Evolutionary conservation across 2,329 filamentous ascomycete species (phyloP).

Genomic region (Podosphaera leucotricha): DNA sequence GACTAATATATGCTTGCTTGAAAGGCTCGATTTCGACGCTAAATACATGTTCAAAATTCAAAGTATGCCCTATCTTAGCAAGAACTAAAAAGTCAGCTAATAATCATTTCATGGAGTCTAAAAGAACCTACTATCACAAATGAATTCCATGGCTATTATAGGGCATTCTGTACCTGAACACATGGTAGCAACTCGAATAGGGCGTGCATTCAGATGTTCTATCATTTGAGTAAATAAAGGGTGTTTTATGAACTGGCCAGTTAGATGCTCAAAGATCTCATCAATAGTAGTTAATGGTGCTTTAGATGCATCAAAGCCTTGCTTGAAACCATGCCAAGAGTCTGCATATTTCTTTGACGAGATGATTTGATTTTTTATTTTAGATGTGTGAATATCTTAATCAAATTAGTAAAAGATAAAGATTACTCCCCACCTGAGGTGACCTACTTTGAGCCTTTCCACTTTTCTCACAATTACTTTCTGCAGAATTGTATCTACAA

Average conservation of each 20-base stretch:
- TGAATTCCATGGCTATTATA: constrained; percentile 36
- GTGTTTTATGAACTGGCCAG: neutral
- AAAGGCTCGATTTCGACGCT: constrained; percentile 38
- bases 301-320: neutral
- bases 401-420: neutral
- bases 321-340: neutral
- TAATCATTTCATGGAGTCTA: constrained; percentile 1
- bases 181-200: constrained; percentile 34
- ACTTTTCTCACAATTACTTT: neutral
- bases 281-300: constrained; percentile 1
- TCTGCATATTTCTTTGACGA: neutral
- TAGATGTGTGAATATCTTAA: neutral
- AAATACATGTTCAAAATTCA: constrained; percentile 27
- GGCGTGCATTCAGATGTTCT: neutral
- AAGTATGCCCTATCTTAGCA: neutral
- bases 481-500: neutral
- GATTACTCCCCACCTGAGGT: neutral
- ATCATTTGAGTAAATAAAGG: constrained; percentile 6
- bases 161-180: constrained; percentile 62
- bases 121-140: constrained; percentile 22
- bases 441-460: neutral
- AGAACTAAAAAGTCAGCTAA: constrained; percentile 1
- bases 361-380: neutral
- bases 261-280: neutral
- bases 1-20: constrained; percentile 40